These are phyloP conservation scores for Flaveria floridana DNA, from an alignment of 140 eudicot species.

Conservation along the genomic window DNA sequence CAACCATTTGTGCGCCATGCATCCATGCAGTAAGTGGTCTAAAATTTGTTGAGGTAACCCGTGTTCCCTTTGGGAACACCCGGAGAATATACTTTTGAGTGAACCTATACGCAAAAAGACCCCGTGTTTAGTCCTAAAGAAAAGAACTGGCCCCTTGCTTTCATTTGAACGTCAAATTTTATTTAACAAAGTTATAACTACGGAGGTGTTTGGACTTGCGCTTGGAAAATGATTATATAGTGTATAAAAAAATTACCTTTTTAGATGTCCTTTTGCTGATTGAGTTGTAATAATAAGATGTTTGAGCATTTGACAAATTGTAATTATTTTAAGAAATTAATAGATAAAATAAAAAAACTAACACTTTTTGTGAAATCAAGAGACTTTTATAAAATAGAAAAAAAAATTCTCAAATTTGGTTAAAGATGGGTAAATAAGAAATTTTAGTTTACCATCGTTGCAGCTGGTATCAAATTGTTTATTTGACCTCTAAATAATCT, in stretches of 20 bases:
- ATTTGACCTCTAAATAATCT: neutral
- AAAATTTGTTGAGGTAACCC: constrained; percentile 78
- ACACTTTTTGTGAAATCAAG: neutral
- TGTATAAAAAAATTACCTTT: no score
- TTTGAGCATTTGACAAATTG: neutral
- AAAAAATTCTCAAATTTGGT: neutral
- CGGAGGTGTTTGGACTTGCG: neutral
- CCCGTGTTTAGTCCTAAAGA: constrained; percentile 6
- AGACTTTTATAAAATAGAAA: no score
- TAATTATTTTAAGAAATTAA: no score
- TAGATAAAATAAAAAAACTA: no score
- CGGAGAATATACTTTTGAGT: constrained; percentile 75
- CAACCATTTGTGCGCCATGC: constrained; percentile 94
- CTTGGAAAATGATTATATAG: no score
- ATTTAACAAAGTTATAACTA: neutral
- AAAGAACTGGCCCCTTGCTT: neutral
- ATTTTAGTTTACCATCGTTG: neutral
- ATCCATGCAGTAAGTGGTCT: constrained; percentile 76
- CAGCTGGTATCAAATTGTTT: neutral
- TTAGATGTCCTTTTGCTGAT: neutral
- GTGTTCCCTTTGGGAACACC: constrained; percentile 79
- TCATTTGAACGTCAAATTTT: neutral
- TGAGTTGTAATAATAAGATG: neutral
- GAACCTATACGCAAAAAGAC: constrained; percentile 45
- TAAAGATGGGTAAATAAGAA: no score